Evolutionary conservation across 345 rosid species (phyloP).

Genomic region (Lumnitzera littorea): DNA sequence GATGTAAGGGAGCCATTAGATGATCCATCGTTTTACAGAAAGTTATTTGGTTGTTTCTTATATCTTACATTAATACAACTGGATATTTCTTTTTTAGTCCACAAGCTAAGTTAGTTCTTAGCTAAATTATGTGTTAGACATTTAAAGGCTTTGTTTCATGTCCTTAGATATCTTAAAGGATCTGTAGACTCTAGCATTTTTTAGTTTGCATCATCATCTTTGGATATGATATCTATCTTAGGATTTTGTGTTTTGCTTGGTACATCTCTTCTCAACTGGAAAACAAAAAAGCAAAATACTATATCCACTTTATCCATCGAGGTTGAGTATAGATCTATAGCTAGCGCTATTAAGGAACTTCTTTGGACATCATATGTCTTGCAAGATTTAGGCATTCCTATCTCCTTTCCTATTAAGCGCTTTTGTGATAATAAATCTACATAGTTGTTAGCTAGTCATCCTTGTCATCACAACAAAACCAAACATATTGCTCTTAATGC

Average conservation of each 20-base stretch:
- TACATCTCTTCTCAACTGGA: background rate
- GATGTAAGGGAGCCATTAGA: background rate
- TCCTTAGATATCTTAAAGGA: background rate
- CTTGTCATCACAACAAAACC: background rate
- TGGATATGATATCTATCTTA: background rate
- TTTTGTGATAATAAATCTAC: background rate
- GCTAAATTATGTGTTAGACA: background rate
- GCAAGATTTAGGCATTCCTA: background rate
- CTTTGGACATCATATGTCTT: background rate
- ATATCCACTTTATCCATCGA: background rate
- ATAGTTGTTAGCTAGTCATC: background rate
- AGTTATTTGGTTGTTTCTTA: background rate
- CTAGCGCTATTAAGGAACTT: background rate
- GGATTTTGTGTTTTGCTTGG: background rate
- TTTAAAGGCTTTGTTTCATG: background rate
- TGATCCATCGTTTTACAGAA: background rate
- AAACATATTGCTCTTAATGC: background rate
- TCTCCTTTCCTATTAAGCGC: background rate
- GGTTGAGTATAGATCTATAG: background rate
- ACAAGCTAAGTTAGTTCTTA: background rate
- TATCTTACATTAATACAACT: background rate
- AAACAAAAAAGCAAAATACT: background rate
- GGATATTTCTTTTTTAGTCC: background rate
- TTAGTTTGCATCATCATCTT: background rate
- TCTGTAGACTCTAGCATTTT: background rate